Base-by-base conservation (phyloP, 2,329 filamentous ascomycete species). In the Ophidiomyces ophidiicola region DNA sequence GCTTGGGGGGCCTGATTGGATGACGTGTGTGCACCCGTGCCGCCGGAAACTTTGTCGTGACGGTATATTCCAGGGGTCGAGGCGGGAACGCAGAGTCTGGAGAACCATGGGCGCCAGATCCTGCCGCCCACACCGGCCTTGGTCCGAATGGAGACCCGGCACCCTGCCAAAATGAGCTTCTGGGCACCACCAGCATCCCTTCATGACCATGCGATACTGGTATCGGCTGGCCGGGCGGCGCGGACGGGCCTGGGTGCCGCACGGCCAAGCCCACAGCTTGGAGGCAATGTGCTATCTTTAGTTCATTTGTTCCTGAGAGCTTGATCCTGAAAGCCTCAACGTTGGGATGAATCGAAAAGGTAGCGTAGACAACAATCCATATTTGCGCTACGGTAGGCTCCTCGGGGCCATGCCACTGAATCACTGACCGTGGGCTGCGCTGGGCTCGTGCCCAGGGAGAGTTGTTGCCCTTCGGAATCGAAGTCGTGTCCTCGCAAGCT, bases 1-100 rank as follows among this genome's bases (percentile, higher is more conserved):
- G 82, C 63, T 88, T 87, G 23, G 75, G 69, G 1, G 76, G 75
- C 6, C 82, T 76, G 5, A 79, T 67, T 3, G 82, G 82, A 59
- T 87, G 82, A 59, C 73, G 76, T 7, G 74, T 67, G 55, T 80
- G 73, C 7, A 72, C 61, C 3, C 62, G 63, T 40, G 67, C 54
- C 3, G 62, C 55, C 8, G 67, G 64, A 42, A 69, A 58, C 8
- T 66, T 61, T 23, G 64, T 71, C 3, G 66, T 69, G 44, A 70
- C 59, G 18, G 65, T 61, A 46, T 52, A 58, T 32, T 58, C 52
- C 14, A 57, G 49, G 1, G 57, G 55, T 30, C 51, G 46, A 2
- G 49, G 32, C 0, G 60, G 58, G 23, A 55, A 60, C 5, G 45
- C 43, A n/a, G 48, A 51, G 5, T 48, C 35, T 0, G 52, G 42